Base-by-base conservation (phyloP, 192 early-diverging fungal species). In the Backusella australiensis region DNA sequence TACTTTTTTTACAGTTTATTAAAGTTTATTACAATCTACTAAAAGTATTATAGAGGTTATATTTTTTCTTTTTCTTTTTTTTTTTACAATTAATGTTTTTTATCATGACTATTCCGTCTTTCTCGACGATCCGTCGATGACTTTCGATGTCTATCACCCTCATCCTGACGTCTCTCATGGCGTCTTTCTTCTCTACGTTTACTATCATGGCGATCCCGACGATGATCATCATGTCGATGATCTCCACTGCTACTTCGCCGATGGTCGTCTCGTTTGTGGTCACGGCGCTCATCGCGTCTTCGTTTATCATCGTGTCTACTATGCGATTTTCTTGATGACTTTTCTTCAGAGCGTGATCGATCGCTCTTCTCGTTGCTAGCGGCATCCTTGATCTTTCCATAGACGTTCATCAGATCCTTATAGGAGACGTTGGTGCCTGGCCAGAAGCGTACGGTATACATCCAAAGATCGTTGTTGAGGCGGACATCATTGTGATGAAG, bases 401-500 rank as follows among this genome's bases (percentile, higher is more conserved):
- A 91, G 68, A 91, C 76, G 46, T 84, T 68, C 78, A 85, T 84
- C 44, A 91, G 63, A 77, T 90, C 79, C 21, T 81, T 74, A 67
- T 87, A 80, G 53, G 89, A 80, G 29, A 94, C 81, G 32, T 77
- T 75, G 71, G 85, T 73, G 63, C 80, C 81, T 21, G 91, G 89
- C 93, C 91, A 92, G 76, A 88, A 94, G 68, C 85, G 86, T 32
- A 88, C 87, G 72, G 84, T 90, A 85, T 86, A 92, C 75, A 88
- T 88, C 95, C 89, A 96, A 73, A 90, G 76, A 79, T 89, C 90
- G 35, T 83, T 85, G 70, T 85, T 83, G 46, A 46, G 83, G 69
- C 74, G 77, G 0, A 44, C 29, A 73, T 73, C 78, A 67, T 77
- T 21, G 41, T 42, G 69, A 49, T 11, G 68, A 74, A 82, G 80